A percentile compares a stretch with the other conserved stretches of the same genome.
Evolutionary conservation across 2,329 filamentous ascomycete genomes (phyloP).

Genomic region (Paecilomyces variotii): DNA sequence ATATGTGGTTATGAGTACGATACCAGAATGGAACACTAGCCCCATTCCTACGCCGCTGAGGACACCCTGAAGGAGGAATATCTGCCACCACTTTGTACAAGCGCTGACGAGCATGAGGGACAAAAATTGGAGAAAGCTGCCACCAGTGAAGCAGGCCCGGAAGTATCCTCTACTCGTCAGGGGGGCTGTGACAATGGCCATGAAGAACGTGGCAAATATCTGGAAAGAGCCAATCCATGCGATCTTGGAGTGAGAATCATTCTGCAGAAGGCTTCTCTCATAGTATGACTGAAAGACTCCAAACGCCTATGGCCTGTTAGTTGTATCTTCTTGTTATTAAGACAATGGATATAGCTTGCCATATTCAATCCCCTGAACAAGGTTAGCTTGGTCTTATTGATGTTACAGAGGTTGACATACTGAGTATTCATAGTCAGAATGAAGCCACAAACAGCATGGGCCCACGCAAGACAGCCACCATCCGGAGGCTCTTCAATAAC

Average conservation of each 20-base stretch:
- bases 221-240: constrained; percentile 37
- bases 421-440: constrained; percentile 23
- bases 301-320: constrained; percentile 16
- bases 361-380: constrained; percentile 23
- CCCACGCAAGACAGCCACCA: constrained; percentile 25
- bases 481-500: constrained; percentile 15
- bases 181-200: constrained; percentile 28
- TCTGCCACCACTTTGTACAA: constrained; percentile 34
- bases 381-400: background rate
- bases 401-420: constrained; percentile 10
- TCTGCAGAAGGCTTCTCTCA: constrained; percentile 15
- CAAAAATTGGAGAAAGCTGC: constrained; percentile 21
- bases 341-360: constrained; percentile 6
- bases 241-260: constrained; percentile 21
- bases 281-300: constrained; percentile 39
- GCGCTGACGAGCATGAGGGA: constrained; percentile 38
- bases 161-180: constrained; percentile 33
- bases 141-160: constrained; percentile 15
- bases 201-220: constrained; percentile 33
- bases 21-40: constrained; percentile 20
- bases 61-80: constrained; percentile 24
- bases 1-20: constrained; percentile 24
- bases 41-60: constrained; percentile 25
- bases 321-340: background rate
- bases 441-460: constrained; percentile 19